Evolutionary conservation across 257 asterid genomes (phyloP).

Genomic region (Solanum chilense): DNA sequence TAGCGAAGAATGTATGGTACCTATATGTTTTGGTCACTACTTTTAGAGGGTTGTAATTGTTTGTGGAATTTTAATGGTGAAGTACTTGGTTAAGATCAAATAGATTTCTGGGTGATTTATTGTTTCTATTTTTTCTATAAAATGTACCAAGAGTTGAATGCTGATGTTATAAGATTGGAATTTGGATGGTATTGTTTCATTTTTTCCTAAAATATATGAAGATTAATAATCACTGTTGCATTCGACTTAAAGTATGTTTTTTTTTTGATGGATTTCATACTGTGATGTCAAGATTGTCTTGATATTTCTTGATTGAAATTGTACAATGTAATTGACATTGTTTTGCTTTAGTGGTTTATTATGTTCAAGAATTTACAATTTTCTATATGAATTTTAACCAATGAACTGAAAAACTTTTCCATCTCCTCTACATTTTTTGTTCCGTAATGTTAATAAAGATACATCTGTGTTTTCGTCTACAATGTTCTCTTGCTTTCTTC

Average conservation of each 20-base stretch:
- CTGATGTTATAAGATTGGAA: too few relatives aligned
- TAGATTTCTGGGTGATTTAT: not conserved
- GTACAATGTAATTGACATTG: too few relatives aligned
- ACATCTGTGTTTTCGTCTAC: not conserved
- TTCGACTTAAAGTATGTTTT: not conserved
- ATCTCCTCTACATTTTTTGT: too few relatives aligned
- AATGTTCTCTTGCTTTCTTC: not conserved
- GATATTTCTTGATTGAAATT: too few relatives aligned
- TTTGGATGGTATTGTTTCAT: not conserved
- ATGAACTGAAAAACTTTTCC: too few relatives aligned
- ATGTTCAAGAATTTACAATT: not conserved
- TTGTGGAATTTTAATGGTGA: not conserved
- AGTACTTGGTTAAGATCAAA: not conserved
- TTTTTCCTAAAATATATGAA: not conserved
- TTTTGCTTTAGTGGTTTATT: not conserved
- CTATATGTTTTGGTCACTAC: not conserved
- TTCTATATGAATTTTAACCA: too few relatives aligned
- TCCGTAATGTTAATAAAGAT: not conserved
- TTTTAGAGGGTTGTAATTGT: not conserved
- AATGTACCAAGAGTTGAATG: too few relatives aligned
- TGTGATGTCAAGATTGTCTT: too few relatives aligned
- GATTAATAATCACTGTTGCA: not conserved
- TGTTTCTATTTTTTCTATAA: too few relatives aligned
- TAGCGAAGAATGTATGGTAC: too few relatives aligned
- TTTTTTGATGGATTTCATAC: not conserved